Conservation (phyloP, 2,329 filamentous ascomycete genomes). For the Beauveria pseudobassiana region DNA sequence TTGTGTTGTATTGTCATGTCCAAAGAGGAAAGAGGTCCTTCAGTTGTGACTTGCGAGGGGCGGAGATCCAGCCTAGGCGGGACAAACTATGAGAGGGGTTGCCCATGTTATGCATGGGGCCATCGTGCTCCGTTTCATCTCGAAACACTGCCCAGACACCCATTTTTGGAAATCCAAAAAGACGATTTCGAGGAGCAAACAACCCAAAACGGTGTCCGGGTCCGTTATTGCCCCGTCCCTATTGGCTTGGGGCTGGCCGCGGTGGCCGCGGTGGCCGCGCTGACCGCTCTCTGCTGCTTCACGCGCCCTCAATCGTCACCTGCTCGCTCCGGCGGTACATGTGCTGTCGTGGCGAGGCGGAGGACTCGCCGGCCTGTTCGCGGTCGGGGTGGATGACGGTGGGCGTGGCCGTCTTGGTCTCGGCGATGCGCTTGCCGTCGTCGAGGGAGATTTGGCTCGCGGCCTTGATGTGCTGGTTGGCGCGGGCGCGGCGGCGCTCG, state of each 20-base stretch:
- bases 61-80: background rate
- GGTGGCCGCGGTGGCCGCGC: background rate
- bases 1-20: background rate
- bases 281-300: slow-evolving; percentile 12
- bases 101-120: background rate
- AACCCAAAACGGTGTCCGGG: background rate
- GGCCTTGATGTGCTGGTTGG: slow-evolving; percentile 12
- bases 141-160: slow-evolving; percentile 6
- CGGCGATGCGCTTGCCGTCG: slow-evolving; percentile 23
- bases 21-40: background rate
- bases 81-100: background rate
- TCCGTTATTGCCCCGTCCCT: background rate
- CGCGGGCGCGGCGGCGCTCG: slow-evolving; percentile 11
- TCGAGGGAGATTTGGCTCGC: slow-evolving; percentile 13
- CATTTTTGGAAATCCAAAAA: background rate
- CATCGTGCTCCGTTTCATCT: slow-evolving; percentile 5
- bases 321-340: slow-evolving; percentile 46
- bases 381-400: slow-evolving; percentile 33
- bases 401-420: slow-evolving; percentile 37
- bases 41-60: background rate
- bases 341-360: slow-evolving; percentile 23
- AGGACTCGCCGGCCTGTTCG: background rate
- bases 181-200: background rate
- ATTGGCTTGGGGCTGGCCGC: background rate
- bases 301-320: slow-evolving; percentile 42